Evolutionary conservation across 441 rosid species (phyloP), one percentile per base, ranked within the genome.

Genomic region (Metrosideros polymorpha): DNA sequence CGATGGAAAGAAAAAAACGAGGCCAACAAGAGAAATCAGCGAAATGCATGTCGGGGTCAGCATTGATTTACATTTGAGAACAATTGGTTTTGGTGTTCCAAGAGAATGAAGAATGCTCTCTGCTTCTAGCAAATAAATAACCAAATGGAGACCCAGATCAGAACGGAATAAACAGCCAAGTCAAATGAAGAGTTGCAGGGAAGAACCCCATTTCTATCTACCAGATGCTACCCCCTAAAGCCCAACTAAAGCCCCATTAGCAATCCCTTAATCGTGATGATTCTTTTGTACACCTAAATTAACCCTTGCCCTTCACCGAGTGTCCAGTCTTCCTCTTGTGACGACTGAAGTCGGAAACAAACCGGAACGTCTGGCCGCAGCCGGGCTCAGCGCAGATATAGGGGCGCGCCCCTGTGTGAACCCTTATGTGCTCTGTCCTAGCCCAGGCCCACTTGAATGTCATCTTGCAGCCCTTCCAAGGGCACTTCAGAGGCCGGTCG

Each of bases 361-460:
- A 98, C 50, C 99, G 88, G 90, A 98, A 98, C 6, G 99, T 97
- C 93, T 98, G 99, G 52, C 94, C 99, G 39, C 99, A 97, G 75
- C 98, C 99, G 4, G 93, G 92, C 89, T 96, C 98, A 7, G 89
- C 95, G 12, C 99, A 98, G 76, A 92, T 91, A 6, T 97, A 98
- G 71, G 99, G 99, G 22, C 99, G 97, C n/a, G 90, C 99, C n/a
- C 99, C 99, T 7, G 99, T 98, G 94, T 98, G 99, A 87, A 97
- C 99, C 92, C 99, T 91, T 17, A 96, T 90, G 89, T 98, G 99
- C 87, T 98, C 99, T 0, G 99, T 98, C 56, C 99, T 90, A 8
- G 99, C 98, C 99, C 99, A 98, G 43, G 99, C 97, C 99, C 99
- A 98, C 90, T 98, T 98, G 91, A 98, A 98, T 30, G 99, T 89